Base-by-base conservation (phyloP, 768 basidiomycete species). In the Kwoniella europaea region DNA sequence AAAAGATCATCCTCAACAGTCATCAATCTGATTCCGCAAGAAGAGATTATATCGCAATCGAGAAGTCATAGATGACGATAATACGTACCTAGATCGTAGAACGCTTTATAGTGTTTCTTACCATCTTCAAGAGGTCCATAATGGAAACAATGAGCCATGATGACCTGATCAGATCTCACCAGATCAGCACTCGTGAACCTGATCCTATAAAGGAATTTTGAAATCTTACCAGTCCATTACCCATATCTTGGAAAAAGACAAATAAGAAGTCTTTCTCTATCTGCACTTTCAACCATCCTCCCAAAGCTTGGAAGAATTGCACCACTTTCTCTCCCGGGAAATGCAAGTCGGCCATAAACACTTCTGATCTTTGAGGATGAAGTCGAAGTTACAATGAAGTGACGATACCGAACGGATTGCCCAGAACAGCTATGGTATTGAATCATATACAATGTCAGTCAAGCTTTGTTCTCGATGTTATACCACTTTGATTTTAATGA, bases 321-420 rank as follows among this genome's bases (percentile, higher is more conserved):
- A 15, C 18, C 13, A 50, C 46, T 18, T 50, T 50, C 46, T 50
- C 46, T 50, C 46, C 46, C 6, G 46, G 46, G 46, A 50, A 50
- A 50, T 50, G 46, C 46, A 50, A 50, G 46, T 50, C 46, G 13
- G 46, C 46, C 18, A 15, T 15, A 18, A 50, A 50, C 13, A 50
- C 46, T 50, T 50, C 46, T 18, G 46, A 50, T 50, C 46, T 50
- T 50, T 50, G 44, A 20, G 62, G 62, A 41, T 71, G 65, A 16
- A 53, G 24, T 41, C n/a, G 22, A 18, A 71, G 42, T 4, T 29
- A 84, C 68, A 89, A 89, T 69, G 88, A 86, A 44, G 75, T 65
- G 65, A 87, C 86, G 22, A 88, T 86, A n/a, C 80, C 80, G 66
- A 82, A 10, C 77, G 73, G 56, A 80, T 76, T 13, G 66, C 80